A percentile compares a stretch with the other conserved stretches of the same genome.
Conservation (phyloP, 257 asterid genomes). For the Fraxinus excelsior region DNA sequence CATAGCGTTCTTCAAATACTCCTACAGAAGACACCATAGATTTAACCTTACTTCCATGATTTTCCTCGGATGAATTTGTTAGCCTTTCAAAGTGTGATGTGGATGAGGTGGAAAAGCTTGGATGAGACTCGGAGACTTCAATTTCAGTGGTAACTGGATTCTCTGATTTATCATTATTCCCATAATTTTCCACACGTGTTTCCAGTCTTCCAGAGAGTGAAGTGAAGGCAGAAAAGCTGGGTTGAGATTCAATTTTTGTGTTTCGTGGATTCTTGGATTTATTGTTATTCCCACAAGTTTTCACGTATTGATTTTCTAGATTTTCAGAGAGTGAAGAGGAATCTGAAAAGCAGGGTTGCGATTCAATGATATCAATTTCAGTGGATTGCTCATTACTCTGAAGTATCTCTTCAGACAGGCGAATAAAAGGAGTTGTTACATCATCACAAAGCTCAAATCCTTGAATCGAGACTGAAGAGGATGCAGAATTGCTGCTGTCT, state of each 20-base stretch:
- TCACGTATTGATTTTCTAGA: conserved; percentile 30
- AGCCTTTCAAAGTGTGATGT: conserved; percentile 45
- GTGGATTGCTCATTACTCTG: conserved; percentile 40
- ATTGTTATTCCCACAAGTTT: conserved; percentile 26
- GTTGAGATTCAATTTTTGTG: conserved; percentile 18
- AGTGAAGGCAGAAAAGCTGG: conserved; percentile 34
- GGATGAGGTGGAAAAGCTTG: conserved; percentile 57
- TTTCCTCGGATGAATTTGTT: conserved; percentile 34
- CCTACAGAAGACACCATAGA: conserved; percentile 31
- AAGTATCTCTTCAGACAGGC: conserved; percentile 39
- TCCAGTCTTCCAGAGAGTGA: conserved; percentile 34
- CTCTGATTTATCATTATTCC: conserved; percentile 7
- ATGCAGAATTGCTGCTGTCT: conserved; percentile 76
- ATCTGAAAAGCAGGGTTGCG: conserved; percentile 31
- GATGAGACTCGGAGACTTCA: conserved; percentile 48
- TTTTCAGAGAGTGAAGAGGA: conserved; percentile 40
- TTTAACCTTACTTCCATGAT: conserved; percentile 35
- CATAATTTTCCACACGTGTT: conserved; percentile 31
- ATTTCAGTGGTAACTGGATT: conserved; percentile 37
- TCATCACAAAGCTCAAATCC: conserved; percentile 74
- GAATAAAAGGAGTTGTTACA: conserved; percentile 42
- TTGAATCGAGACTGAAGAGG: conserved; percentile 74
- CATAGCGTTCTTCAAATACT: conserved; percentile 30
- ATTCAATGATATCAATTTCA: conserved; percentile 31
- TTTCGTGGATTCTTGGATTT: background rate